These are phyloP conservation scores for Crepidotus sp. DNA, from an alignment of 1,284 basidiomycete species.

Conservation along the genomic window DNA sequence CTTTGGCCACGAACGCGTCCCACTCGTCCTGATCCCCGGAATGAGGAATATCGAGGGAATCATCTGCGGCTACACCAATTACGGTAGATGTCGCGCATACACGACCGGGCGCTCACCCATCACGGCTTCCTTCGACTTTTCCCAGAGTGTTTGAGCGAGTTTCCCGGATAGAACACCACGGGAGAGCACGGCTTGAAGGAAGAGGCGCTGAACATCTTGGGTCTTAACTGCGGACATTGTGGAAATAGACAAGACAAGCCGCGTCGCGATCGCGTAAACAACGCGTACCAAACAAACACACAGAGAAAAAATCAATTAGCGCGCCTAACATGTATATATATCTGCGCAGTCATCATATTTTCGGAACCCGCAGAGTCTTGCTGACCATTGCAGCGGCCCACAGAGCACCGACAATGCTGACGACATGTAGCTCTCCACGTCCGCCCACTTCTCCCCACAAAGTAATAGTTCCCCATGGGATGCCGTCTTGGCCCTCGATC, in stretches of 20 bases:
- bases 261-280: too few relatives aligned
- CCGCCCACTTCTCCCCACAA: slow-evolving; percentile 69
- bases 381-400: slow-evolving; percentile 96
- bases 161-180: slow-evolving; percentile 49
- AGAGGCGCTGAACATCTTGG: slow-evolving; percentile 62
- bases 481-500: slow-evolving; percentile 66
- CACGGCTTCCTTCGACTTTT: slow-evolving; percentile 55
- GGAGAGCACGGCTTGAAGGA: slow-evolving; percentile 68
- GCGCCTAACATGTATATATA: neutral
- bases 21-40: slow-evolving; percentile 40
- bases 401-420: slow-evolving; percentile 61
- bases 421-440: slow-evolving; percentile 72
- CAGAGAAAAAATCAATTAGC: neutral
- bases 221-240: slow-evolving; percentile 29
- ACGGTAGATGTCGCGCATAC: slow-evolving; percentile 7
- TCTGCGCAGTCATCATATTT: slow-evolving; percentile 32
- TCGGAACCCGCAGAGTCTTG: slow-evolving; percentile 86
- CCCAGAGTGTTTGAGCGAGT: slow-evolving; percentile 58
- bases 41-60: slow-evolving; percentile 38
- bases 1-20: slow-evolving; percentile 46
- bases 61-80: slow-evolving; percentile 37
- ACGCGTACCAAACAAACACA: neutral
- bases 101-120: slow-evolving; percentile 37
- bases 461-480: slow-evolving; percentile 67
- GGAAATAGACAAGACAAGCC: neutral